Evolutionary conservation across 1,284 basidiomycete genomes (phyloP).

Genomic region (Porogramme epimiltina): DNA sequence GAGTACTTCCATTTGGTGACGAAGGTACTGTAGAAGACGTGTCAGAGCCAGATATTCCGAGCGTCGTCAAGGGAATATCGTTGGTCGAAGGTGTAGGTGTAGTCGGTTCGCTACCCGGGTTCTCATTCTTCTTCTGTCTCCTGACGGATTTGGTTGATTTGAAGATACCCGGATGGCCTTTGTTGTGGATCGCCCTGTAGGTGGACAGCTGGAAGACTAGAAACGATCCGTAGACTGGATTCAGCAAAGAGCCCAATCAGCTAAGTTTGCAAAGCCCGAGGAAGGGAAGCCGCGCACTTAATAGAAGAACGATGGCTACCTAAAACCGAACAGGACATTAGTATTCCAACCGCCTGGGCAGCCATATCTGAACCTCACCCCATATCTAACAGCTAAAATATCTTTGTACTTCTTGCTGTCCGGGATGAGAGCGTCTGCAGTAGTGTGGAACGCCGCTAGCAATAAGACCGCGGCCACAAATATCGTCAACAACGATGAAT

Average conservation of each 20-base stretch:
- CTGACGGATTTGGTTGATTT: constrained; percentile 42
- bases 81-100: not conserved
- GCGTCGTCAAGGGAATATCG: constrained; percentile 4
- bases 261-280: no score
- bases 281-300: constrained; percentile 57
- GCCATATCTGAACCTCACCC: constrained; percentile 63
- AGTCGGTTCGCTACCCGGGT: not conserved
- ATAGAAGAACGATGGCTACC: constrained; percentile 79
- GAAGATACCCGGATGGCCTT: constrained; percentile 38
- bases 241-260: no score
- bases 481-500: constrained; percentile 78
- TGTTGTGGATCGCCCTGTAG: constrained; percentile 75
- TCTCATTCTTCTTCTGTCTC: constrained; percentile 10
- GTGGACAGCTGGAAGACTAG: constrained; percentile 88
- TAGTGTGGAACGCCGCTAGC: constrained; percentile 61
- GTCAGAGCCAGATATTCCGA: not conserved
- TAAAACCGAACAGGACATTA: constrained; percentile 33
- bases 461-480: constrained; percentile 81
- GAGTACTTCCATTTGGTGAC: not conserved
- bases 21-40: not conserved
- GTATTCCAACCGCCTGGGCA: no score
- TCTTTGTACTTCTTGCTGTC: constrained; percentile 39
- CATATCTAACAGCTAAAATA: constrained; percentile 78
- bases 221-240: constrained; percentile 70
- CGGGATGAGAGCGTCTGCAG: constrained; percentile 28